Evolutionary conservation across 2,329 filamentous ascomycete species (phyloP), one percentile per base, ranked within the genome.

Genomic region (Calonectria hawksworthii): DNA sequence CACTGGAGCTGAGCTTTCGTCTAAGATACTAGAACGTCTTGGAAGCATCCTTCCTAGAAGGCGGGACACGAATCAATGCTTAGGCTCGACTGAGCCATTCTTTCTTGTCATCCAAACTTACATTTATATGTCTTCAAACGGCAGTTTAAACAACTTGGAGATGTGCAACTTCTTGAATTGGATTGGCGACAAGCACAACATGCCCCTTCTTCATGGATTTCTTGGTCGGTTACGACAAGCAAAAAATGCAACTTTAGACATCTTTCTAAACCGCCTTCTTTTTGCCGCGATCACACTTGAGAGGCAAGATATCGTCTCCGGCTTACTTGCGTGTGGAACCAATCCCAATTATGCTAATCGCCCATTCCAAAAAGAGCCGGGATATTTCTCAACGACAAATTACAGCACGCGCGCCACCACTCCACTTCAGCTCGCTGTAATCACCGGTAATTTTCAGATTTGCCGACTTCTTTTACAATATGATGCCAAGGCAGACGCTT

Each of bases 71-170:
- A 10, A 47, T 26, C 23, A 8, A 8, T 1, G 11, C 16, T 10
- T 44, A 8, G 18, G 6, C 30, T 41, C 30, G 1, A 54, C 10
- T 1, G 68, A 56, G 1, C 68, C 68, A 44, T 44, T 56, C 18
- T n/a, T 54, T 10, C 36, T 47, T 1, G 18, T 70, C 1, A n/a
- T 70, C 7, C 38, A 65, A 28, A 47, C 8, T 21, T 34, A n/a
- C 26, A 56, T 71, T 11, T 71, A 71, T 47, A 34, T 65, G 11
- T 36, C 34, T 5, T 71, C 68, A 2, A 71, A 71, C 23, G 18
- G 14, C n/a, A n/a, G n/a, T n/a, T n/a, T n/a, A n/a, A n/a, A n/a
- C n/a, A n/a, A n/a, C n/a, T n/a, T n/a, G n/a, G n/a, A n/a, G n/a
- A n/a, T n/a, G n/a, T n/a, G n/a, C n/a, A n/a, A n/a, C 1, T 71